phyloP scores from a whole-genome alignment of 179 eudicot genomes.

The Pouteria campechiana region DNA sequence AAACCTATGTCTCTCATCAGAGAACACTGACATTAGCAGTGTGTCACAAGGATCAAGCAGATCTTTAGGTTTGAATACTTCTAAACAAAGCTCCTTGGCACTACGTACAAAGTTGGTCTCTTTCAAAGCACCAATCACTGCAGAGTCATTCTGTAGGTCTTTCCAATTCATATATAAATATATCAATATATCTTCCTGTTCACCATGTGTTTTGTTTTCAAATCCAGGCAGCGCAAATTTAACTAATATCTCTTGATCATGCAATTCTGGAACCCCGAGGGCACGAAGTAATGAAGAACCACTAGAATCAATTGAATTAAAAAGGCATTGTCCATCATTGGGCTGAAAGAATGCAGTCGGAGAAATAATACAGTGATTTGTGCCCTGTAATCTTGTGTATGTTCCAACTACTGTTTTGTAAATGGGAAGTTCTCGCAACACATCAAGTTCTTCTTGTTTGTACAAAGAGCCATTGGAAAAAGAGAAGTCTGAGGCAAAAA shows the following conservation, averaged over 20 bases:
- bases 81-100: slow-evolving; percentile 68
- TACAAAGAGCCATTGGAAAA: slow-evolving; percentile 53
- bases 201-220: slow-evolving; percentile 56
- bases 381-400: slow-evolving; percentile 45
- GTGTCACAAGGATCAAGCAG: slow-evolving; percentile 85
- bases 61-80: slow-evolving; percentile 62
- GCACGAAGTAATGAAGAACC: slow-evolving; percentile 62
- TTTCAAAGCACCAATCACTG: slow-evolving; percentile 63
- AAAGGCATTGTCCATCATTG: slow-evolving; percentile 60
- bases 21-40: slow-evolving; percentile 67
- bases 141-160: slow-evolving; percentile 67
- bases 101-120: slow-evolving; percentile 64
- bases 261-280: slow-evolving; percentile 78
- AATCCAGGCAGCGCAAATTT: slow-evolving; percentile 80
- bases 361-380: slow-evolving; percentile 69
- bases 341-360: slow-evolving; percentile 86
- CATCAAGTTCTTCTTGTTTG: slow-evolving; percentile 62
- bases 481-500: slow-evolving; percentile 71
- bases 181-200: slow-evolving; percentile 78
- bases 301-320: slow-evolving; percentile 39
- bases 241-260: slow-evolving; percentile 71
- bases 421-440: slow-evolving; percentile 75
- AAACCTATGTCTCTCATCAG: slow-evolving; percentile 74
- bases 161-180: slow-evolving; percentile 81
- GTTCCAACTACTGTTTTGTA: slow-evolving; percentile 76